Conservation (phyloP, 2,329 filamentous ascomycete genomes). For the Graphium sp. region DNA sequence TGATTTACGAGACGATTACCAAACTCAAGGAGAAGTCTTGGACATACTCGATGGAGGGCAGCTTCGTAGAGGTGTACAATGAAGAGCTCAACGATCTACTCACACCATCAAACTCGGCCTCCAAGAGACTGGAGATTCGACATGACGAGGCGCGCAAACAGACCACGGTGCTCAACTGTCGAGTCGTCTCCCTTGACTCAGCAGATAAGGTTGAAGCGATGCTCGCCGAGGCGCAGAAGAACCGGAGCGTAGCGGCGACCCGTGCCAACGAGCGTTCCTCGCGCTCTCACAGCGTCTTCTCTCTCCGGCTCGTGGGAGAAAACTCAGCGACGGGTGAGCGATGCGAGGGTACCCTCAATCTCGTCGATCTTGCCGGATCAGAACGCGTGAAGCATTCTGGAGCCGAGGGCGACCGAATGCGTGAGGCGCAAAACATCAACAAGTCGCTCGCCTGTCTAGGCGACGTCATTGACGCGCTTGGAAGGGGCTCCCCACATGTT, state of each 20-base stretch:
- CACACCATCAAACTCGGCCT: constrained; percentile 39
- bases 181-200: constrained; percentile 59
- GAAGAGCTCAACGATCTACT: constrained; percentile 90
- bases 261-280: constrained; percentile 93
- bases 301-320: constrained; percentile 57
- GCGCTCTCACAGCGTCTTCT: constrained; percentile 90
- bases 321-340: constrained; percentile 66
- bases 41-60: constrained; percentile 87
- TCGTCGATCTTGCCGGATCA: constrained; percentile 88
- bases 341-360: constrained; percentile 84
- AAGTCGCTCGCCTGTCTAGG: constrained; percentile 81
- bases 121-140: constrained; percentile 70
- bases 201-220: constrained; percentile 67
- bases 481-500: constrained; percentile 66
- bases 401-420: constrained; percentile 71
- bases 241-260: constrained; percentile 88
- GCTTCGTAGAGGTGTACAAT: constrained; percentile 96
- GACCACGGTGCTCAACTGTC: constrained; percentile 68
- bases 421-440: constrained; percentile 96
- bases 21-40: constrained; percentile 80
- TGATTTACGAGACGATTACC: constrained; percentile 82
- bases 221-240: constrained; percentile 63
- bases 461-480: constrained; percentile 89
- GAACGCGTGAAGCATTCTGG: constrained; percentile 80
- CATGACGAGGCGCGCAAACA: constrained; percentile 73